Evolutionary conservation across 176 grass and related monocot species (phyloP).

Genomic region (Saccharum officinarum): DNA sequence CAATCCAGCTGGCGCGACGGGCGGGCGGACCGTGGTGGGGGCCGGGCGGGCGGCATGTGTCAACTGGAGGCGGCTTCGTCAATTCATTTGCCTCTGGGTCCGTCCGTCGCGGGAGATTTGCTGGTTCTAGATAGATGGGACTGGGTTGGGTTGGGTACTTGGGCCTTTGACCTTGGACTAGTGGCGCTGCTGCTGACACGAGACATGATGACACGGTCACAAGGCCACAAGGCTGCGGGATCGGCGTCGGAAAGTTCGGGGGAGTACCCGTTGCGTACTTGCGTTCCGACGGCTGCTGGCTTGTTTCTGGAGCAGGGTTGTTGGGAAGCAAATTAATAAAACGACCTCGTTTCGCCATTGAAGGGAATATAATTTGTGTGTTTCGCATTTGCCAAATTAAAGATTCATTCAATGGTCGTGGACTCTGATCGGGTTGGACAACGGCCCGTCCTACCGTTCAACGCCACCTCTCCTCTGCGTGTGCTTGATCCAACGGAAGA

Average conservation of each 20-base stretch:
- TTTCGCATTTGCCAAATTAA: neutral
- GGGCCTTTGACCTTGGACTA: conserved; percentile 2
- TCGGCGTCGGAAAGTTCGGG: neutral
- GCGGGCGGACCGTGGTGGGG: neutral
- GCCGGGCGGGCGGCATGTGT: neutral
- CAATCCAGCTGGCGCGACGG: neutral
- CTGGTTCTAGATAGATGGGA: neutral
- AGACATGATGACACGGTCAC: neutral
- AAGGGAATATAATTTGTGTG: neutral
- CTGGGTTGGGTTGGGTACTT: neutral
- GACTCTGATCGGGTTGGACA: neutral
- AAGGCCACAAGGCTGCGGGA: neutral
- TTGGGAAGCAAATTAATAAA: neutral
- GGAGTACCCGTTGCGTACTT: neutral
- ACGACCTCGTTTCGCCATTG: neutral
- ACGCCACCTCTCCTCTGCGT: too few species aligned
- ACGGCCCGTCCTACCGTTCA: neutral
- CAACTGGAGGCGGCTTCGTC: neutral
- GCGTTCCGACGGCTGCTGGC: neutral
- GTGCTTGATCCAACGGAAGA: neutral
- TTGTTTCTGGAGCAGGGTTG: neutral
- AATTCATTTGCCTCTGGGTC: neutral
- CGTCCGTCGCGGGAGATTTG: neutral
- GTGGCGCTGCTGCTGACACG: neutral
- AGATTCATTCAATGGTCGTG: neutral